Conservation (phyloP, 257 asterid genomes). For the Cordia subcordata region DNA sequence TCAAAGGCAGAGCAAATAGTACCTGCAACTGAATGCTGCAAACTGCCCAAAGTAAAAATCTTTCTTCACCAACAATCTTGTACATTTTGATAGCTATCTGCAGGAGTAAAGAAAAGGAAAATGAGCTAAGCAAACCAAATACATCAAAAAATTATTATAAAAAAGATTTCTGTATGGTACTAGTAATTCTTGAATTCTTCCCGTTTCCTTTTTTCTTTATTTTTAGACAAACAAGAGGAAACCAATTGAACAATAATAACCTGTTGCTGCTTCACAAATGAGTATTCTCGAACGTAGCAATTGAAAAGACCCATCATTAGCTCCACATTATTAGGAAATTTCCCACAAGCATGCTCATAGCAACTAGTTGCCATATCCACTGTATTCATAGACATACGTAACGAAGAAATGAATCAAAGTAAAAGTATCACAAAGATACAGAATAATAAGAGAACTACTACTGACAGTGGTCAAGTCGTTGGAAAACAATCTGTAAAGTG, state of each 20-base stretch:
- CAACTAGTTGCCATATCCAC: conserved; percentile 97
- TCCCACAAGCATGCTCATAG: conserved; percentile 80
- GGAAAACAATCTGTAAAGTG: conserved; percentile 91
- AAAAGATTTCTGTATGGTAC: neutral
- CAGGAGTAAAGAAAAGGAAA: conserved; percentile 8
- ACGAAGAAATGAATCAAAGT: conserved; percentile 1
- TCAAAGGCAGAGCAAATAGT: neutral
- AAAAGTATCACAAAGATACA: neutral
- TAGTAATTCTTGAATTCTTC: neutral
- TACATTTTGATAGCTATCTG: conserved; percentile 96
- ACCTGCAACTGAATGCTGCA: conserved; percentile 99
- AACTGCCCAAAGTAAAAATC: conserved; percentile 96
- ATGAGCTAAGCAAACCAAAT: neutral
- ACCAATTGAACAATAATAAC: conserved; percentile 29
- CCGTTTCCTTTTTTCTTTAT: too few relatives aligned
- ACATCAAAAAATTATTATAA: neutral
- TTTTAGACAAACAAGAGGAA: neutral
- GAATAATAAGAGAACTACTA: conserved; percentile 6
- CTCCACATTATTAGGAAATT: conserved; percentile 75
- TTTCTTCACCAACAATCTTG: conserved; percentile 81
- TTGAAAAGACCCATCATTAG: conserved; percentile 89
- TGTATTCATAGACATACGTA: conserved; percentile 21
- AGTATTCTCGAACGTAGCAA: conserved; percentile 89
- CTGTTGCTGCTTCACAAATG: conserved; percentile 98
- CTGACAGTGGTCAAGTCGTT: conserved; percentile 86